Percentiles rank a stretch among this genome's conserved stretches.
These are phyloP conservation scores for Clonostachys rosea DNA, from an alignment of 2,329 filamentous ascomycete species.

Conservation along the genomic window DNA sequence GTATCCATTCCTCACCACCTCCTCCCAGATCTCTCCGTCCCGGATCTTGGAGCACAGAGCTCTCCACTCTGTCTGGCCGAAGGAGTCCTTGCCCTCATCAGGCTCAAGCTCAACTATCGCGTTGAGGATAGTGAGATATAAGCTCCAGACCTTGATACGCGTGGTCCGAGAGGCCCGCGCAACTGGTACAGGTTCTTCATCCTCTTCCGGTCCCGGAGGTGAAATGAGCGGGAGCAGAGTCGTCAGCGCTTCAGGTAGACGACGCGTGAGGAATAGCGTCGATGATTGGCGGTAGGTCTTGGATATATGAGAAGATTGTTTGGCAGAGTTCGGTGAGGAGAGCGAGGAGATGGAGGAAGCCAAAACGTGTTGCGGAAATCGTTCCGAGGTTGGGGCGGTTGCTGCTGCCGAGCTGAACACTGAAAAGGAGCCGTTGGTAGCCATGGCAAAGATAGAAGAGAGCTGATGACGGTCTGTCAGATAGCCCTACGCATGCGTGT, in stretches of 20 bases:
- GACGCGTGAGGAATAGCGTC: slow-evolving; percentile 89
- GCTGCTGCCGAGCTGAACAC: not conserved
- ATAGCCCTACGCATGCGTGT: too few species aligned
- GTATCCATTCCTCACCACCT: slow-evolving; percentile 84
- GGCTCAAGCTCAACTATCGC: slow-evolving; percentile 83
- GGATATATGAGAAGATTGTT: slow-evolving; percentile 71
- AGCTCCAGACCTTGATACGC: slow-evolving; percentile 92
- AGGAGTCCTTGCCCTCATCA: slow-evolving; percentile 84
- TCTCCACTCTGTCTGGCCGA: slow-evolving; percentile 84
- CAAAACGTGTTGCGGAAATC: slow-evolving; percentile 45
- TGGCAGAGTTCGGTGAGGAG: slow-evolving; percentile 54
- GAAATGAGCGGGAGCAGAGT: slow-evolving; percentile 80
- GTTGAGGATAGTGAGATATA: slow-evolving; percentile 92
- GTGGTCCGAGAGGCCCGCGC: slow-evolving; percentile 76
- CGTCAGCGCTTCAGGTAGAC: slow-evolving; percentile 82
- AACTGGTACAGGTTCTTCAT: slow-evolving; percentile 64
- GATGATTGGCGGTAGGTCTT: slow-evolving; percentile 93
- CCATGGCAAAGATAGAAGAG: not conserved
- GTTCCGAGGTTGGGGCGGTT: slow-evolving; percentile 16
- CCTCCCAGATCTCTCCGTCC: slow-evolving; percentile 91
- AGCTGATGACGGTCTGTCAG: too few species aligned
- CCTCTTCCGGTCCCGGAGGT: slow-evolving; percentile 37
- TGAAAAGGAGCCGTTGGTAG: not conserved
- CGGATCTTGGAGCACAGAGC: slow-evolving; percentile 77
- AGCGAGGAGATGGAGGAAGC: slow-evolving; percentile 68